These are phyloP conservation scores for Graphiopsis chlorocephala DNA, from an alignment of 2,329 filamentous ascomycete species.

Conservation along the genomic window DNA sequence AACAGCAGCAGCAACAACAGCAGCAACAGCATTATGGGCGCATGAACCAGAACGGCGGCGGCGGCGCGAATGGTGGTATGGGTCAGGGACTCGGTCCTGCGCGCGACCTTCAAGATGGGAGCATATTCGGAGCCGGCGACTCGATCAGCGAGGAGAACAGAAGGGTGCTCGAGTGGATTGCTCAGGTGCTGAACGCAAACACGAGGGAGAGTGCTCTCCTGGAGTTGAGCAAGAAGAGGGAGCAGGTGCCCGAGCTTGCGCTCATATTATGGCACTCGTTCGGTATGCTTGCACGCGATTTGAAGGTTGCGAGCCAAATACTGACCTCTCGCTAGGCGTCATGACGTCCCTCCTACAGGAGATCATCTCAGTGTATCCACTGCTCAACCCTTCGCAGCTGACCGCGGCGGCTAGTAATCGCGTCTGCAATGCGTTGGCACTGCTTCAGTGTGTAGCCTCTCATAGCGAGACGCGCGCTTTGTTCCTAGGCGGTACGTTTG, in stretches of 20 bases:
- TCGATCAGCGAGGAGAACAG: constrained; percentile 73
- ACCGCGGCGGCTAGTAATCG: constrained; percentile 96
- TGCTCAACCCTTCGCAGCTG: constrained; percentile 93
- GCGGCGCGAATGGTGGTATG: constrained; percentile 19
- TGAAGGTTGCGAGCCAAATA: background rate
- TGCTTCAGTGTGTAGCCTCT: constrained; percentile 94
- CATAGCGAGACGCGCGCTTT: constrained; percentile 94
- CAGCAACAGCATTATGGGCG: constrained; percentile 29
- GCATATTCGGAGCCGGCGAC: constrained; percentile 31
- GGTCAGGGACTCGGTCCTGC: constrained; percentile 18
- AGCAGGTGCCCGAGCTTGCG: constrained; percentile 94
- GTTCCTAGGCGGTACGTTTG: constrained; percentile 77
- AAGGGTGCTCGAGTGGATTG: constrained; percentile 88
- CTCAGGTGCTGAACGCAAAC: constrained; percentile 81
- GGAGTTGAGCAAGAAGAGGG: constrained; percentile 96
- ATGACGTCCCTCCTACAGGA: constrained; percentile 98
- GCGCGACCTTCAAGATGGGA: constrained; percentile 27
- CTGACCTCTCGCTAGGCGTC: constrained; percentile 62
- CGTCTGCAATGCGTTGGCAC: constrained; percentile 93
- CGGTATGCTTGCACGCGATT: constrained; percentile 57
- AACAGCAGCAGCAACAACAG: constrained; percentile 39
- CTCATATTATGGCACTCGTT: constrained; percentile 98
- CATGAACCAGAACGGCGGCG: constrained; percentile 51
- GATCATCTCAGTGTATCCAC: constrained; percentile 97
- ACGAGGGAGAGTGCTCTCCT: constrained; percentile 87